phyloP scores from a whole-genome alignment of 495 filamentous ascomycete species.

The Lasiosphaeria miniovina region DNA sequence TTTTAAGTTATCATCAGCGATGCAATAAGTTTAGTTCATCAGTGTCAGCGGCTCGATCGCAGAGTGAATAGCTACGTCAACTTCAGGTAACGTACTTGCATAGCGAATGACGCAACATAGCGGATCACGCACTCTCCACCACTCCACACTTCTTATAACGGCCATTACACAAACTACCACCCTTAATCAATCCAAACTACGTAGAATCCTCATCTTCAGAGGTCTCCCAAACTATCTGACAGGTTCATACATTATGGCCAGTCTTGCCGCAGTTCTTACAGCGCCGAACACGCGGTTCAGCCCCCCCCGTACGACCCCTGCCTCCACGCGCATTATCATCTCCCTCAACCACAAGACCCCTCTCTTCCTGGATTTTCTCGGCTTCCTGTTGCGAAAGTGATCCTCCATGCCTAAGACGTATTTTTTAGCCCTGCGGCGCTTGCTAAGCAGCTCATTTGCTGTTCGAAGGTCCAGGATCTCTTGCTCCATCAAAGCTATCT shows the following conservation, averaged over 20 bases:
- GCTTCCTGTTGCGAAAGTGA: slow-evolving; percentile 1
- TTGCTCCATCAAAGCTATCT: slow-evolving; percentile 6
- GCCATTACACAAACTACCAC: slow-evolving; percentile 1
- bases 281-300: slow-evolving; percentile 2
- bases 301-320: background rate
- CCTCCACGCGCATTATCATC: background rate
- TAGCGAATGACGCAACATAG: slow-evolving; percentile 4
- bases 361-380: background rate
- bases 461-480: slow-evolving; percentile 1
- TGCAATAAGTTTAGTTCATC: no score
- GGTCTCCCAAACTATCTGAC: slow-evolving; percentile 5
- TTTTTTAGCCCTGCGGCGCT: slow-evolving; percentile 3
- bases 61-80: no score
- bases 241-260: no score
- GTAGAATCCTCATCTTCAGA: slow-evolving; percentile 1
- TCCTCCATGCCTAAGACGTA: slow-evolving; percentile 1
- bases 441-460: slow-evolving; percentile 4
- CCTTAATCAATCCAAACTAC: slow-evolving; percentile 1
- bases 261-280: no score
- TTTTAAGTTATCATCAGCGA: no score
- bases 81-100: slow-evolving; percentile 7
- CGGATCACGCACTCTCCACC: background rate
- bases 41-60: no score
- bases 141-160: slow-evolving; percentile 1
- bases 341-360: background rate